Evolutionary conservation across 2,329 filamentous ascomycete species (phyloP).

Genomic region (Talaromyces verruculosus): DNA sequence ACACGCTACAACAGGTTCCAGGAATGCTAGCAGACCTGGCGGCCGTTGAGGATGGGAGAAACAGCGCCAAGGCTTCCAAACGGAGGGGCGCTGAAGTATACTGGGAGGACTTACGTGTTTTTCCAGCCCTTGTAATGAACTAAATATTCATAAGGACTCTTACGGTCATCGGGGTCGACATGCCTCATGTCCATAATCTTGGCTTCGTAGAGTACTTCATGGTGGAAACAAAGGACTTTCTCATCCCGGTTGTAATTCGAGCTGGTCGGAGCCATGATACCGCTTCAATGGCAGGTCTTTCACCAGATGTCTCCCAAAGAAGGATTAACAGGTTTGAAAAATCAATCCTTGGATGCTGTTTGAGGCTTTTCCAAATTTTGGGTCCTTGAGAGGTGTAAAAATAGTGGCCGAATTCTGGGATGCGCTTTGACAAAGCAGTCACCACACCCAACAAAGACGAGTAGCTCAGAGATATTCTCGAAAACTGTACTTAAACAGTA

Average conservation of each 20-base stretch:
- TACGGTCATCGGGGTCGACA: conserved; percentile 64
- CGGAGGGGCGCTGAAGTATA: conserved; percentile 1
- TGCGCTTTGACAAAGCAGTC: background rate
- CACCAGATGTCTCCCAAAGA: background rate
- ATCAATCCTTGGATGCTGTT: background rate
- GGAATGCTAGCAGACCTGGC: background rate
- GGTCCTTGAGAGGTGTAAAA: background rate
- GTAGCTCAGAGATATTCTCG: background rate
- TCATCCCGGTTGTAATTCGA: conserved; percentile 72
- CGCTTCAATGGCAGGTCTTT: conserved; percentile 31
- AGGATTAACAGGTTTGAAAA: background rate
- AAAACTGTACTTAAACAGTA: background rate
- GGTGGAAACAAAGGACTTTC: conserved; percentile 93
- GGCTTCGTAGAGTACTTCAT: conserved; percentile 95
- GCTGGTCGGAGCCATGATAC: conserved; percentile 60
- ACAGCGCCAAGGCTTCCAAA: conserved; percentile 1
- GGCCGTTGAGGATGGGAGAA: background rate
- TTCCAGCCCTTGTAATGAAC: conserved; percentile 99
- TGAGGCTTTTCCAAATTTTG: background rate
- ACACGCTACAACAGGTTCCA: background rate
- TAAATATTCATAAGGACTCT: conserved; percentile 78
- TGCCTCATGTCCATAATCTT: conserved; percentile 80
- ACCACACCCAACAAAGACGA: conserved; percentile 4
- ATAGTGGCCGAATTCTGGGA: background rate
- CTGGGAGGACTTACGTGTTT: conserved; percentile 67